phyloP scores from a whole-genome alignment of 2,329 filamentous ascomycete species.

The Fusarium domesticum region DNA sequence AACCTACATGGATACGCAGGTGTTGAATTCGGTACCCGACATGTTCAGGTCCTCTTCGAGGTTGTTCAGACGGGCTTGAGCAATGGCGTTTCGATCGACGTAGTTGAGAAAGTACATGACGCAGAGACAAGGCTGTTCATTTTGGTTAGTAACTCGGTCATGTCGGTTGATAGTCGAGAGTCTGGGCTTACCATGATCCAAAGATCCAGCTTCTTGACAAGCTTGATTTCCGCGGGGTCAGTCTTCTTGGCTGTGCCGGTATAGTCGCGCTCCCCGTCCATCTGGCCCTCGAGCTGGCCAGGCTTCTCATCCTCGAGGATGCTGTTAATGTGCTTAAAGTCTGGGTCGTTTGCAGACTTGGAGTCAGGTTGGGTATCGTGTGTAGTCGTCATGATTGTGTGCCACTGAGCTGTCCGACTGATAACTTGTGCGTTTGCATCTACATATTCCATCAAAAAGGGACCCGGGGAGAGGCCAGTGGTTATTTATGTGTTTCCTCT shows the following conservation, averaged over 20 bases:
- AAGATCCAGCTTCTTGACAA: slow-evolving; percentile 41
- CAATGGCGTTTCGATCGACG: slow-evolving; percentile 45
- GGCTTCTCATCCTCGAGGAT: slow-evolving; percentile 26
- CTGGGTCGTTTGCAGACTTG: slow-evolving; percentile 12
- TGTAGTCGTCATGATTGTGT: slow-evolving; percentile 7
- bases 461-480: not conserved
- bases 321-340: slow-evolving; percentile 24
- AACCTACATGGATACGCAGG: slow-evolving; percentile 38
- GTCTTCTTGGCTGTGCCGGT: slow-evolving; percentile 39
- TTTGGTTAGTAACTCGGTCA: not conserved
- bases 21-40: slow-evolving; percentile 54
- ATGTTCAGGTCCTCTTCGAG: slow-evolving; percentile 50
- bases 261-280: slow-evolving; percentile 31
- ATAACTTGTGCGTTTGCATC: no score
- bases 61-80: slow-evolving; percentile 45
- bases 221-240: slow-evolving; percentile 38
- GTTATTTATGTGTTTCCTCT: not conserved
- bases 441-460: not conserved
- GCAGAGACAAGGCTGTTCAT: slow-evolving; percentile 31
- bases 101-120: slow-evolving; percentile 46
- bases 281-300: slow-evolving; percentile 7
- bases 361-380: slow-evolving; percentile 4
- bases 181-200: slow-evolving; percentile 44
- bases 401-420: no score
- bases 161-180: no score